Base-by-base conservation (phyloP, 2,329 filamentous ascomycete genomes). In the Penicillium sp. region DNA sequence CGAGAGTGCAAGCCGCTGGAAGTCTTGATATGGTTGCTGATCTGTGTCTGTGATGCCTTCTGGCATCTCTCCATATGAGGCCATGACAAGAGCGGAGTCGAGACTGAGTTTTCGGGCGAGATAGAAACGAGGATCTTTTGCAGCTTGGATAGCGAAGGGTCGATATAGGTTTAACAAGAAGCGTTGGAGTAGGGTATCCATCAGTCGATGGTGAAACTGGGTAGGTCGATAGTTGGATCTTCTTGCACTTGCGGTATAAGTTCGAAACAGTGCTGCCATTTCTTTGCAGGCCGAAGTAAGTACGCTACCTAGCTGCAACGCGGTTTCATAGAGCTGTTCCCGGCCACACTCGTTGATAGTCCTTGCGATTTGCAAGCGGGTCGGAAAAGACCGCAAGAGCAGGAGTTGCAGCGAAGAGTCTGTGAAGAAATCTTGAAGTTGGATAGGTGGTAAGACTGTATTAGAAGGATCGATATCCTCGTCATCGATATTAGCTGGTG, bases 401-500 rank as follows among this genome's bases (percentile, higher is more conserved):
- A 61, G 45, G 14, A 59, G 50, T 29, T 67, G 64, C 14, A 66
- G 13, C 3, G 64, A 64, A 1, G 62, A 60, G 11, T 52, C 53
- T 1, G 63, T 67, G 49, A 58, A 14, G 35, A 46, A 10, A 43
- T 44, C 19, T 45, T 55, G 6, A 54, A 37, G 21, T 50, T 50
- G 13, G 2, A 45, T 10, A 1, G 58, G 31, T 4, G 62, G 60
- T 5, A 60, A 16, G 3, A 45, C 43, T 1, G 31, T 33, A 1
- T 52, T 62, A 7, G 29, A 19, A 4, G 43, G 48, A n/a, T 65
- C 56, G 23, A 67, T 54, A 19, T 62, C 54, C 11, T 62, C 50
- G n/a, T 67, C 64, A 19, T 64, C 52, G 2, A 66, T 14, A 45
- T 66, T 66, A 13, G 58, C 59, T 4, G 64, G 65, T 0, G 59